Evolutionary conservation across 768 basidiomycete genomes (phyloP), one percentile per base, ranked within the genome.

Genomic region (Mycena floridula): DNA sequence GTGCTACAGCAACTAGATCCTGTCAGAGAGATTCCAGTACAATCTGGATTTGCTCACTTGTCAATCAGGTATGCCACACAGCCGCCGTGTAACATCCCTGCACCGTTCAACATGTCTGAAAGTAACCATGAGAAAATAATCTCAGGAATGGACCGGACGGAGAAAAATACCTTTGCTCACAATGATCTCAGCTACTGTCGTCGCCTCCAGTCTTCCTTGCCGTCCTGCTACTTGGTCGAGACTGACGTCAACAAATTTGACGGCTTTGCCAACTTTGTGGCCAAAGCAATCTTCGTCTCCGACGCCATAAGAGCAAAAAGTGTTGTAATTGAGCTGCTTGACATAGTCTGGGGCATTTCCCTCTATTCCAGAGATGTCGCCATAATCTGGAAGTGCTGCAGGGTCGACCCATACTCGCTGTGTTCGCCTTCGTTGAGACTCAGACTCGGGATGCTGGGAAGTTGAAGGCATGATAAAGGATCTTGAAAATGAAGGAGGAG

Each of bases 11-110:
- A 84, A 53, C 79, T 81, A 50, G 26, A 12, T 37, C 18, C 24
- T 25, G 16, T 13, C 13, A 48, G n/a, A n/a, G n/a, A 12, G 36
- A 16, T 28, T 45, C 8, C 8, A 37, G 7, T n/a, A 48, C 32
- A 28, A 45, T 9, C 20, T 3, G 5, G 23, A 13, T 13, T 18
- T n/a, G 35, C 73, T 40, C 48, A 81, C 81, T 82, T 85, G 62
- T 87, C 85, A 36, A 86, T 77, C 44, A 87, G 65, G 61, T 85
- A 85, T 37, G 82, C 79, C 25, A 87, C 58, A 44, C 82, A 83
- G 28, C 81, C 84, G n/a, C 85, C 85, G 51, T 86, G 85, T 13
- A 86, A 67, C 76, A 84, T 82, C 2, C 81, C 80, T 21, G 82
- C 81, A 11, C 84, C 84, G 52, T 87, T 88, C 25, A 86, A 65